Evolutionary conservation across 148 eudicot species (phyloP), one percentile per base, ranked within the genome.

Genomic region (Rhododendron kiyosumense): DNA sequence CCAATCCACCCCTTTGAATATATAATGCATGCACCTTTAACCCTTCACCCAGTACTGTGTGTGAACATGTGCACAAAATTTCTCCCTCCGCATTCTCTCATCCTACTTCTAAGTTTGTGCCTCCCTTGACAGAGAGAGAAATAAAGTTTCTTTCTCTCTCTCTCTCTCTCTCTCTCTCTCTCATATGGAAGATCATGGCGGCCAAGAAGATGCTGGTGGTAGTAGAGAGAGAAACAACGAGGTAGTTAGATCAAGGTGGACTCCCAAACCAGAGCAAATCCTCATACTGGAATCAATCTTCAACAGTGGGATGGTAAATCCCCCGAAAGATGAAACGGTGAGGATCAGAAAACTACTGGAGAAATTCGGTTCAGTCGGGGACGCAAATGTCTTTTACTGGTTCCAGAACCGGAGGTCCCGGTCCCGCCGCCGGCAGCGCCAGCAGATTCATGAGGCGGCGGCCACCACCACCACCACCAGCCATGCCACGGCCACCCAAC

Each of bases 341-440:
- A 88, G 95, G 85, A 95, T 96, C 46, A 89, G 99, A 0, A 95
- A 94, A 73, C 84, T 93, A 0, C 93, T 96, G 0, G 96, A 96
- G 87, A 92, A 92, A 73, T 96, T 91, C 82, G 99, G 99, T 4
- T n/a, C 98, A 0, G 99, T 96, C 0, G 97, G 95, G 0, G 99
- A 96, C 78, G 99, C 98, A 4, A 96, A 96, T 76, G 97, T 96
- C 63, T 96, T 96, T 38, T 96, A 95, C 83, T 96, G 99, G 99
- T 96, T 96, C 86, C 99, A 96, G 20, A 96, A 96, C 91, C 92
- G 97, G 52, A 90, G 99, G 32, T 96, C 99, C 0, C 86, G 98
- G 28, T 93, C 96, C 11, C 90, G 97, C 18, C 96, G 99, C 77
- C 92, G 96, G 22, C 98, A 93, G 41, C 90, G 98, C 26, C 95